Percentiles rank a stretch among this genome's conserved stretches.
These are phyloP conservation scores for Lepidium sativum DNA, from an alignment of 345 rosid genomes.

Conservation along the genomic window DNA sequence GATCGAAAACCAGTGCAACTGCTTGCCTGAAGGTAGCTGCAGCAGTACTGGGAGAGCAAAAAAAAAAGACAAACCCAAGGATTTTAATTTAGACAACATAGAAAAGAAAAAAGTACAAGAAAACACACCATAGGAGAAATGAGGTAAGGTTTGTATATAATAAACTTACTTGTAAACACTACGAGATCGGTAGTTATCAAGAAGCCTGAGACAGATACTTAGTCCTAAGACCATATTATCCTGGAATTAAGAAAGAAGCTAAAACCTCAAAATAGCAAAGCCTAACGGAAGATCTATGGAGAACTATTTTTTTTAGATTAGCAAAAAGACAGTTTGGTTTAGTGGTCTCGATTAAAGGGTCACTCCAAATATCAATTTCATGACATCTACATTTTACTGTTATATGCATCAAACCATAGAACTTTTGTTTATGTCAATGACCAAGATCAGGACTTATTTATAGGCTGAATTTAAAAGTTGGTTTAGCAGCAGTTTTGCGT, in stretches of 20 bases:
- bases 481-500: not conserved
- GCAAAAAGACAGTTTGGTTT: constrained; percentile 5
- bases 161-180: constrained; percentile 85
- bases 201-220: constrained; percentile 88
- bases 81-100: not conserved
- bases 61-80: not conserved
- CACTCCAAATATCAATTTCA: not conserved
- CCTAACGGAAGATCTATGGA: constrained; percentile 1
- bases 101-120: not conserved
- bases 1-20: constrained; percentile 91
- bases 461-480: not conserved
- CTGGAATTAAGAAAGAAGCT: constrained; percentile 38
- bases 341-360: not conserved
- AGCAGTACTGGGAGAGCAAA: constrained; percentile 66
- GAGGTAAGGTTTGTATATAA: not conserved
- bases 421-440: not conserved
- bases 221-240: constrained; percentile 86
- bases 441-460: constrained; percentile 1
- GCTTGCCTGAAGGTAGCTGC: constrained; percentile 99
- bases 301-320: not conserved
- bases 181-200: constrained; percentile 74
- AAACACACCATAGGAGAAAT: not conserved
- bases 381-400: not conserved
- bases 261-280: constrained; percentile 12
- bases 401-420: not conserved